These are phyloP conservation scores for Mimosa pudica DNA, from an alignment of 306 rosid species.

Conservation along the genomic window DNA sequence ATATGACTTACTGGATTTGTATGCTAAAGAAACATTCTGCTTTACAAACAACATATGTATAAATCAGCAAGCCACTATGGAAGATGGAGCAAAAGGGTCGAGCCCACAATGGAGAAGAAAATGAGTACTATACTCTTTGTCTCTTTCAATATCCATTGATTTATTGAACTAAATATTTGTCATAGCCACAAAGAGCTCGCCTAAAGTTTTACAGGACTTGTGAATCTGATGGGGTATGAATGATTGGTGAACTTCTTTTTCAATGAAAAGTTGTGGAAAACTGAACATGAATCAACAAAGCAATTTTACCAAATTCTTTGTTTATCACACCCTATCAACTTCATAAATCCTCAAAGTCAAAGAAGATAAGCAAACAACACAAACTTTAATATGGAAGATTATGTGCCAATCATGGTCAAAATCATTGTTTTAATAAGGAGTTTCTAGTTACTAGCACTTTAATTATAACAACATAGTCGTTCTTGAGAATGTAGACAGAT, in stretches of 20 bases:
- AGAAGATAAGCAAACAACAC: neutral
- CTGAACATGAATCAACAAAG: neutral
- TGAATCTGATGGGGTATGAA: neutral
- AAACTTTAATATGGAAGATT: neutral
- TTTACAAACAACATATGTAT: neutral
- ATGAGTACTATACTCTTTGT: neutral
- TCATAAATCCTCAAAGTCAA: neutral
- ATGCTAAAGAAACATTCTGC: neutral
- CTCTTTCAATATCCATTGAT: conserved; percentile 3
- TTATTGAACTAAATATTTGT: neutral
- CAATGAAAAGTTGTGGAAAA: neutral
- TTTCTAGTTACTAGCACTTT: neutral
- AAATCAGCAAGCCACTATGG: neutral
- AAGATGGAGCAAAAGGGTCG: neutral
- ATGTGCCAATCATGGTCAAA: neutral
- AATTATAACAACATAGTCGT: neutral
- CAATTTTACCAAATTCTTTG: neutral
- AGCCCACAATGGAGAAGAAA: neutral
- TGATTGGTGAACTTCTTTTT: neutral
- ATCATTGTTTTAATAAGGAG: neutral
- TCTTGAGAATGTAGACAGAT: neutral
- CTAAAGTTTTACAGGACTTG: neutral
- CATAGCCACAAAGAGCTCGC: neutral
- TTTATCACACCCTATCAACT: neutral
- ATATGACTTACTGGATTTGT: neutral